Percentiles rank a stretch among this genome's conserved stretches.
Evolutionary conservation across 1,284 basidiomycete genomes (phyloP).

Genomic region (Irpex sp.): DNA sequence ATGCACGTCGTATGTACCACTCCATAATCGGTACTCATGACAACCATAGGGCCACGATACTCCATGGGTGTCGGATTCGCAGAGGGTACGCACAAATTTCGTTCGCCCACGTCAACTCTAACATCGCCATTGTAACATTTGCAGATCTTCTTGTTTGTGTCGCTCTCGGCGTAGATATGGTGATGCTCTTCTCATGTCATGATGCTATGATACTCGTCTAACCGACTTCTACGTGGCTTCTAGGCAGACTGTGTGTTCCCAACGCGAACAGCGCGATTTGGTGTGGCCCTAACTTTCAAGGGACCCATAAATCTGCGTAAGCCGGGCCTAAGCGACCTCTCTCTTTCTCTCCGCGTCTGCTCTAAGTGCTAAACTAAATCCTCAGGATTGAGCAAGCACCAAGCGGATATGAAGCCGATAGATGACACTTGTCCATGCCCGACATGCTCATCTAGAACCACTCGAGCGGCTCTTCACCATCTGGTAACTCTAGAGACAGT

Average conservation of each 20-base stretch:
- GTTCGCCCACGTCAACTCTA: background rate
- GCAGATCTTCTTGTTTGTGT: slow-evolving; percentile 81
- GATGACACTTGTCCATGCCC: slow-evolving; percentile 75
- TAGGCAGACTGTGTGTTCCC: slow-evolving; percentile 88
- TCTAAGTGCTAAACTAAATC: background rate
- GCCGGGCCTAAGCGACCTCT: background rate
- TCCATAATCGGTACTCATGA: background rate
- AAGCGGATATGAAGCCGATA: slow-evolving; percentile 62
- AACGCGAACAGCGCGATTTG: slow-evolving; percentile 81
- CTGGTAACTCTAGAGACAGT: slow-evolving; percentile 71
- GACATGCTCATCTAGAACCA: slow-evolving; percentile 60
- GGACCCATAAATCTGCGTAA: slow-evolving; percentile 77
- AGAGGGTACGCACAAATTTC: slow-evolving; percentile 52
- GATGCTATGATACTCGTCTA: background rate
- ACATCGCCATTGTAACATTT: background rate
- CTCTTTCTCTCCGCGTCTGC: background rate
- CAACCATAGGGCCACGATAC: slow-evolving; percentile 64
- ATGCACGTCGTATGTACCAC: background rate
- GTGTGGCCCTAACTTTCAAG: slow-evolving; percentile 73
- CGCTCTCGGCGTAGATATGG: slow-evolving; percentile 87
- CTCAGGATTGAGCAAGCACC: slow-evolving; percentile 61
- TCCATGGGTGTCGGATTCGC: slow-evolving; percentile 88
- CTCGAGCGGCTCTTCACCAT: slow-evolving; percentile 69
- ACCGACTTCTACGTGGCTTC: background rate
- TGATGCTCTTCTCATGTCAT: slow-evolving; percentile 24